Percentiles rank a stretch among this genome's conserved stretches.
Conservation (phyloP, 768 basidiomycete species). For the Rhodotorula graminis region DNA sequence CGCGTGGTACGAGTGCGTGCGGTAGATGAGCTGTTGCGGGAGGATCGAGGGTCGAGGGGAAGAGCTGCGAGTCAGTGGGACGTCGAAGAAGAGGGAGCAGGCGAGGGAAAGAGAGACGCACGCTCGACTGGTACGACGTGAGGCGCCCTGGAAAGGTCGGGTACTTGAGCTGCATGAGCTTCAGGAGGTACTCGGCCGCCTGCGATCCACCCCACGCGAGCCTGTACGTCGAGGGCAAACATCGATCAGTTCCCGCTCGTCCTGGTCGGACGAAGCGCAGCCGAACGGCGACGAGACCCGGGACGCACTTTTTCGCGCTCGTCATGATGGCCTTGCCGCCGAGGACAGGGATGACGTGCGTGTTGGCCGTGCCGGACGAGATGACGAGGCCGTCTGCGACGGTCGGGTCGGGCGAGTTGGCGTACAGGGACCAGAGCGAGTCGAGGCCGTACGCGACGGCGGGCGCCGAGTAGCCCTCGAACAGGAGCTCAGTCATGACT, state of each 20-base stretch:
- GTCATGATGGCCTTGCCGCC: slow-evolving; percentile 75
- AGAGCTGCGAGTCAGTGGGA: neutral
- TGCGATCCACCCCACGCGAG: slow-evolving; percentile 93
- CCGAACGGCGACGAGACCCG: no score
- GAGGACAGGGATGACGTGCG: slow-evolving; percentile 82
- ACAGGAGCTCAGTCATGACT: slow-evolving; percentile 96
- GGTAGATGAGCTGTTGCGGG: slow-evolving; percentile 91
- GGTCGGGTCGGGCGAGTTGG: slow-evolving; percentile 52
- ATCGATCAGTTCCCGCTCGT: neutral
- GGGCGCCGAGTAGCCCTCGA: slow-evolving; percentile 84
- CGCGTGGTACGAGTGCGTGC: slow-evolving; percentile 77
- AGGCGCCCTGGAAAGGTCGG: slow-evolving; percentile 84
- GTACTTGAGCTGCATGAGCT: slow-evolving; percentile 91
- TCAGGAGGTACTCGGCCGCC: slow-evolving; percentile 83
- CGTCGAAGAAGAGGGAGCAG: no score
- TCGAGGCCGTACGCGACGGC: slow-evolving; percentile 83
- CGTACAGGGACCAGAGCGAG: slow-evolving; percentile 84
- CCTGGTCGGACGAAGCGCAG: neutral
- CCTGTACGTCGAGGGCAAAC: slow-evolving; percentile 51
- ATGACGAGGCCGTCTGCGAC: slow-evolving; percentile 75
- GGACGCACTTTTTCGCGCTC: slow-evolving; percentile 58
- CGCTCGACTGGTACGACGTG: slow-evolving; percentile 68
- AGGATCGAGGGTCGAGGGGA: neutral
- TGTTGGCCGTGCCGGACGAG: slow-evolving; percentile 86
- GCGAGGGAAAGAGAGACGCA: slow-evolving; percentile 44